Percentiles rank a stretch among this genome's conserved stretches.
Conservation (phyloP, 371 early-diverging fungal species). For the Apophysomyces trapeziformis region DNA sequence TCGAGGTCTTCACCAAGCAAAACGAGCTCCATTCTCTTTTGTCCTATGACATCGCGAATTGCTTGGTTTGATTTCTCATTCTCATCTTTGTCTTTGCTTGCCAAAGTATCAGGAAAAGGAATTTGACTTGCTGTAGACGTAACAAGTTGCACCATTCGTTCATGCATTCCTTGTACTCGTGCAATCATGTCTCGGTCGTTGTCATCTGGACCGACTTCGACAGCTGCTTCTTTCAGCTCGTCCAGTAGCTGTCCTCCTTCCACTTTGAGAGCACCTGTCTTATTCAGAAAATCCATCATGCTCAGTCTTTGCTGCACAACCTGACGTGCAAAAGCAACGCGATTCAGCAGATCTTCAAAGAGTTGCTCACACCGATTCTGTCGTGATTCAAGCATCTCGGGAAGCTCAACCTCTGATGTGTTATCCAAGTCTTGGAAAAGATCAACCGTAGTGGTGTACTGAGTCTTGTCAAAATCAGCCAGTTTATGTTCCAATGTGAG, state of each 20-base stretch:
- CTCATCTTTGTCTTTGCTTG: slow-evolving; percentile 29
- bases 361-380: slow-evolving; percentile 52
- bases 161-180: slow-evolving; percentile 43
- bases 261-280: slow-evolving; percentile 26
- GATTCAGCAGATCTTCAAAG: slow-evolving; percentile 40
- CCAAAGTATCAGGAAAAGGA: slow-evolving; percentile 33
- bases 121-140: slow-evolving; percentile 39
- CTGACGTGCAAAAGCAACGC: slow-evolving; percentile 45
- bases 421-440: slow-evolving; percentile 56
- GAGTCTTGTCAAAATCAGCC: slow-evolving; percentile 42
- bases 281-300: slow-evolving; percentile 39
- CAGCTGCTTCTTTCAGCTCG: slow-evolving; percentile 29
- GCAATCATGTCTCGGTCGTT: slow-evolving; percentile 44
- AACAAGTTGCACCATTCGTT: slow-evolving; percentile 40
- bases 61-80: slow-evolving; percentile 36
- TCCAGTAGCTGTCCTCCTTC: slow-evolving; percentile 18
- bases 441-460: slow-evolving; percentile 43
- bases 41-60: slow-evolving; percentile 31
- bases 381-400: slow-evolving; percentile 45
- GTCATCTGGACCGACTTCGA: slow-evolving; percentile 28
- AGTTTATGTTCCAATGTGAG: slow-evolving; percentile 38
- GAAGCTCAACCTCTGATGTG: slow-evolving; percentile 39
- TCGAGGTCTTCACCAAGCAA: slow-evolving; percentile 41
- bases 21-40: slow-evolving; percentile 32
- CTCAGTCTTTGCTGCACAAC: slow-evolving; percentile 51